These are phyloP conservation scores for Hsuehochloa calcarea DNA, from an alignment of 176 grass and related monocot species.

Conservation along the genomic window DNA sequence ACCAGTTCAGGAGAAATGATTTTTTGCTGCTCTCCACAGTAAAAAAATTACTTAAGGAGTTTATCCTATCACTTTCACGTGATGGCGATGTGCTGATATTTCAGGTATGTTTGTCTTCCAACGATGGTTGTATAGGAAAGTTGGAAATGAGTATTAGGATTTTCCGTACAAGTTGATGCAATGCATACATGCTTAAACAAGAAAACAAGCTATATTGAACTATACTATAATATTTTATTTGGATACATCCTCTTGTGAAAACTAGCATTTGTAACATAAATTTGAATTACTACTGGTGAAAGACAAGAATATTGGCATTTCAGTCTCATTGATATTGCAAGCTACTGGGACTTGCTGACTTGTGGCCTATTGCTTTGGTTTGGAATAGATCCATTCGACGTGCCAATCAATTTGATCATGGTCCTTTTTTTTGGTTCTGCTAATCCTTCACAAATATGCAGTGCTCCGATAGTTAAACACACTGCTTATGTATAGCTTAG, in stretches of 20 bases:
- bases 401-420: background rate
- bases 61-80: constrained; percentile 89
- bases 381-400: background rate
- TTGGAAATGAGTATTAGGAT: background rate
- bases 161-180: background rate
- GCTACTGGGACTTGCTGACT: background rate
- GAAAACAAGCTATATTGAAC: background rate
- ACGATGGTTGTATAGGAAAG: background rate
- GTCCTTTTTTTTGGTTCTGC: background rate
- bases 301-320: background rate
- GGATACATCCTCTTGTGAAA: background rate
- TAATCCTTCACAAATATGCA: background rate
- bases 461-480: background rate
- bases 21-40: constrained; percentile 95
- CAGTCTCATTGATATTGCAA: background rate
- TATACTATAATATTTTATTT: constrained; percentile 8
- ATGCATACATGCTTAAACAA: background rate
- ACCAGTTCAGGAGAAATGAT: constrained; percentile 90
- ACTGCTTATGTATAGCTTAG: background rate
- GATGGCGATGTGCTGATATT: constrained; percentile 97
- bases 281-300: background rate
- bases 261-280: background rate
- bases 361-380: background rate
- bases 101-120: constrained; percentile 61
- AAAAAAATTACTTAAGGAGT: constrained; percentile 67